Base-by-base conservation (phyloP, 2,329 filamentous ascomycete species). In the Rhynchosporium graminicola region DNA sequence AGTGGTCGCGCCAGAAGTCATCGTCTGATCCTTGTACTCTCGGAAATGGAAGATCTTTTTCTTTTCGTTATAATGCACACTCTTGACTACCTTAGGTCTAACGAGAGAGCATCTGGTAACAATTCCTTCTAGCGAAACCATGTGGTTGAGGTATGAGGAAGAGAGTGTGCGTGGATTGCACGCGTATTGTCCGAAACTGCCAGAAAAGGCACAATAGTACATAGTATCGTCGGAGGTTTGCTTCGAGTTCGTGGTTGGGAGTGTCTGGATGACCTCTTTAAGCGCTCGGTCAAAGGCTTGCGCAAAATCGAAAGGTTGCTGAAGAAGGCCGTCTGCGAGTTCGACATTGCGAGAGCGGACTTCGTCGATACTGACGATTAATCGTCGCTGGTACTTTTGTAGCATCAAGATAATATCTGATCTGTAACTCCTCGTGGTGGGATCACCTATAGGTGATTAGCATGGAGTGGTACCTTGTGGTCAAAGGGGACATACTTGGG, bases 181-280 rank as follows among this genome's bases (percentile, higher is more conserved):
- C 12, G 93, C 85, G 75, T 91, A 95, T 74, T 97, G 88, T 68
- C 96, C 95, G 74, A 99, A 99, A 74, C 92, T 97, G 68, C 95
- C 95, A 60, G 94, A 87, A 79, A 91, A 98, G n/a, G 95, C 95
- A 73, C 95, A 97, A 76, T 99, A 98, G 79, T 97, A 99, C 70
- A 91, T 82, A 47, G 87, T 86, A 74, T 97, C 93, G 36, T 89
- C 87, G 48, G 86, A 83, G 1, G 86, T 87, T 76, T 96, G 91
- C 69, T 89, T 87, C 2, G 88, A 83, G 2, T 91, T 86, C 46
- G 90, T 86, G 71, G 90, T 87, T 10, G 89, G 87, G 38, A 97
- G 80, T 2, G 92, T 89, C 73, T 89, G 85, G 67, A 98, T 88
- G 58, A 97, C 89, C 67, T 95, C 87, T 74, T 95, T 96, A 65